Base-by-base conservation (phyloP, 2,329 filamentous ascomycete genomes). In the Penicillium sp. region DNA sequence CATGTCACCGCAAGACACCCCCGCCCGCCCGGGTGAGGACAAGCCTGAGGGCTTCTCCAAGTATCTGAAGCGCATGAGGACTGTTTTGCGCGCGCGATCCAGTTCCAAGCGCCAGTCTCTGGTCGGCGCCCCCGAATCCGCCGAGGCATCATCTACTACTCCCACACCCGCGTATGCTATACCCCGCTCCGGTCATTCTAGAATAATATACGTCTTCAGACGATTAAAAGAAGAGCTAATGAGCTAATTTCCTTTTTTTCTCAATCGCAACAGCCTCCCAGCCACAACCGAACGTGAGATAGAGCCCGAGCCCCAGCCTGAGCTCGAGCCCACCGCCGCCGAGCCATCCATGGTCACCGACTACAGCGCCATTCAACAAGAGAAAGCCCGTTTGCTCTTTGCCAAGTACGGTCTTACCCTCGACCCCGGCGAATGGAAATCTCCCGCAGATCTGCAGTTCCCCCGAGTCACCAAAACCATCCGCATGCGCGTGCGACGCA, bases 401-500 rank as follows among this genome's bases (percentile, higher is more conserved):
- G 78, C 77, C 62, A 81, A 80, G 65, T 82, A 82, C 61, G 79
- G 80, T 35, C 65, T 82, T 58, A 77, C 74, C 3, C 66, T 82
- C 22, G 78, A 79, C 43, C 73, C 76, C 10, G 73, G 73, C 37
- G 79, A 81, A 60, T 80, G 76, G 78, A 77, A 75, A 58, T 69
- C 71, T 4, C 69, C 73, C 53, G 66, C 59, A 60, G 72, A 74
- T 57, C 65, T 71, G 28, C 71, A 76, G 57, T 70, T 77, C 30
- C 73, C 78, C 58, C 75, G 80, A 51, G 78, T 82, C 10, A 72
- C 78, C 54, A 81, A 81, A 61, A 75, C 77, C 26, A 78, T 81
- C 56, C 78, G 79, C 60, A 80, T 82, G 78, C 73, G 80, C 45
- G 78, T 82, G 35, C 79, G 74, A 54, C 80, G 80, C 49, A 88